Percentiles rank a stretch among this genome's conserved stretches.
phyloP scores from a whole-genome alignment of 495 filamentous ascomycete genomes.

The Penicillium nucicola region DNA sequence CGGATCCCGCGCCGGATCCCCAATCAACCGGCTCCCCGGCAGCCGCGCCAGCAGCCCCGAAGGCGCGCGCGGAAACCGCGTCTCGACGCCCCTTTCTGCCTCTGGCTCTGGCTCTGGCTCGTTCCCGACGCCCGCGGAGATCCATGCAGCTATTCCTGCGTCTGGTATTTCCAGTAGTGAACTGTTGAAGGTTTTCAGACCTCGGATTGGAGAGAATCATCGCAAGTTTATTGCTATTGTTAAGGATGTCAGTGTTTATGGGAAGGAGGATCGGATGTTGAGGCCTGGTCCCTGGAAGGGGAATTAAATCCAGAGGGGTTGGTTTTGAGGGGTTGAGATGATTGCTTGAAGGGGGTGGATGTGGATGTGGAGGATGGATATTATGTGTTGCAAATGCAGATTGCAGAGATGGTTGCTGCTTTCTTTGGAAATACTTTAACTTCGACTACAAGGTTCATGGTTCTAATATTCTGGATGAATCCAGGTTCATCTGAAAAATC shows the following conservation, averaged over 20 bases:
- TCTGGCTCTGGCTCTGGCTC: conserved; percentile 24
- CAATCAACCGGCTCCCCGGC: conserved; percentile 34
- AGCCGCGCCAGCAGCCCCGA: conserved; percentile 42
- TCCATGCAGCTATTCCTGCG: conserved; percentile 62
- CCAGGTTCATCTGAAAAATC: too few species aligned
- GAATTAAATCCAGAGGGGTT: too few species aligned
- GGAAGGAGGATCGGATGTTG: conserved; percentile 43
- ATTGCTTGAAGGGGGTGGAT: neutral
- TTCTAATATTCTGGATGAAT: too few species aligned
- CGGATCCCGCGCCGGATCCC: conserved; percentile 53
- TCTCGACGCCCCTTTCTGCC: conserved; percentile 31
- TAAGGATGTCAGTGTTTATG: conserved; percentile 45
- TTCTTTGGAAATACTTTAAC: too few species aligned
- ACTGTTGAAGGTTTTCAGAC: conserved; percentile 60
- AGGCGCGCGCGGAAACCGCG: conserved; percentile 26
- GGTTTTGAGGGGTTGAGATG: too few species aligned
- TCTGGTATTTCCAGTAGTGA: conserved; percentile 64
- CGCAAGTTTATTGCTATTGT: conserved; percentile 44
- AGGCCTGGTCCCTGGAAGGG: conserved; percentile 39
- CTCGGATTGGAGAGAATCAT: conserved; percentile 52
- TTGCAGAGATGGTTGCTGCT: too few species aligned
- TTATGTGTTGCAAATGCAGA: too few species aligned
- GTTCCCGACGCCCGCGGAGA: conserved; percentile 65
- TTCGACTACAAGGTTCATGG: too few species aligned
- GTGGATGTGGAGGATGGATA: neutral